Evolutionary conservation across 164 flowering plant genomes (phyloP).

Genomic region (Piper longum): DNA sequence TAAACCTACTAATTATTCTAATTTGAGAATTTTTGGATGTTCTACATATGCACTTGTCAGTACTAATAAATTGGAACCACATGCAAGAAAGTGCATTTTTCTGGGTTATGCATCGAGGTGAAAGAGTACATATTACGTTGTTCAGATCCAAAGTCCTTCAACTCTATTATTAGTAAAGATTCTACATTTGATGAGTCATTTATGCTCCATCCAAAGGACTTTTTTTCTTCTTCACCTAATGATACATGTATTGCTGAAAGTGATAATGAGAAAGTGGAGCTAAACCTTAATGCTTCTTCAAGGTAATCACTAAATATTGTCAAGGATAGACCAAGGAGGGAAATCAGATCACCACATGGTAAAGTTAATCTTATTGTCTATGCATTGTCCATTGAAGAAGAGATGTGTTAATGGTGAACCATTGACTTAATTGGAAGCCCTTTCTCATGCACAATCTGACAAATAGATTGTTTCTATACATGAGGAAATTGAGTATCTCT

Average conservation of each 20-base stretch:
- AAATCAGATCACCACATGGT: background rate
- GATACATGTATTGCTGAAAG: background rate
- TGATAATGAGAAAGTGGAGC: background rate
- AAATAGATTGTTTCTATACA: too few relatives aligned
- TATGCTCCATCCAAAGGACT: background rate
- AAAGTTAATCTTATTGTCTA: background rate
- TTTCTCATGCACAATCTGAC: too few relatives aligned
- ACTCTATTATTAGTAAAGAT: too few relatives aligned
- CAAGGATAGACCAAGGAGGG: background rate
- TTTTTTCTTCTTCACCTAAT: background rate
- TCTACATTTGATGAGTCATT: too few relatives aligned
- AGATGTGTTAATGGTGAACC: too few relatives aligned
- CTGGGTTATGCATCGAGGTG: background rate
- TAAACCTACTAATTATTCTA: too few relatives aligned
- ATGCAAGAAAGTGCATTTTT: background rate
- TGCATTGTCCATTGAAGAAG: background rate
- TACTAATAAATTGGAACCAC: too few relatives aligned
- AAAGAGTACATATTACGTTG: background rate
- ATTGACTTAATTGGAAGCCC: too few relatives aligned
- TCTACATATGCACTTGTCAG: background rate
- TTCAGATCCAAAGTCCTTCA: background rate
- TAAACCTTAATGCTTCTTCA: background rate
- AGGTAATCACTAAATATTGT: background rate
- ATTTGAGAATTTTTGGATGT: too few relatives aligned
- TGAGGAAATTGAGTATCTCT: too few relatives aligned